Base-by-base conservation (phyloP, 2,329 filamentous ascomycete genomes). In the Stemphylium lycopersici region DNA sequence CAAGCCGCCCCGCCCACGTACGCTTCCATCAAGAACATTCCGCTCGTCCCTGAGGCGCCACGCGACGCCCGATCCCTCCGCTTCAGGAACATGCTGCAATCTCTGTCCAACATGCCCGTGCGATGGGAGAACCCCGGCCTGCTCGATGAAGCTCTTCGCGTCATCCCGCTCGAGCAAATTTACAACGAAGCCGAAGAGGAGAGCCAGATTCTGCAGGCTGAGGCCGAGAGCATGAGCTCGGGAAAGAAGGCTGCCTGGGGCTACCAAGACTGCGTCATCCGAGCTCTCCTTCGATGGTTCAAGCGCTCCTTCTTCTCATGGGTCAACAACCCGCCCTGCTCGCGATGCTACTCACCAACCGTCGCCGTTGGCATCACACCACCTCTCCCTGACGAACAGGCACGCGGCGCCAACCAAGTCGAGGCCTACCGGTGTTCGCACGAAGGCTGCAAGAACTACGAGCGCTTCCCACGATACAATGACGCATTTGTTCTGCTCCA, bases 41-140 rank as follows among this genome's bases (percentile, higher is more conserved):
- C 89, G 26, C 83, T 88, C 59, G 80, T 89, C 46, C 93, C 95
- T 3, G 88, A 88, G 11, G 83, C 91, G 20, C 93, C 95, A 6
- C 73, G 70, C 39, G 80, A 82, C 61, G 68, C 73, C 44, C 78
- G 78, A 48, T 80, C 78, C 11, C 63, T 81, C 34, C 78, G 79
- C 46, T 81, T 82, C 70, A 76, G 77, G 58, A 96, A 89, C 76
- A 84, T 96, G 57, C 83, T 98, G 39, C 84, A 96, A 62, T 91
- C 90, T 16, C 79, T 98, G 16, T 96, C 93, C 13, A 83, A 90
- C 55, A 96, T 92, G 40, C 95, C 95, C 15, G 90, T 88, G 16
- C 95, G 93, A 73, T 99, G 96, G 79, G 95, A 99, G 77, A 98
- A 99, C 75, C 93, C 95, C 0, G 95, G 95, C 32, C 80, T 98